Conservation (phyloP, 139 green algal genomes). For the Chlorella sp. region DNA sequence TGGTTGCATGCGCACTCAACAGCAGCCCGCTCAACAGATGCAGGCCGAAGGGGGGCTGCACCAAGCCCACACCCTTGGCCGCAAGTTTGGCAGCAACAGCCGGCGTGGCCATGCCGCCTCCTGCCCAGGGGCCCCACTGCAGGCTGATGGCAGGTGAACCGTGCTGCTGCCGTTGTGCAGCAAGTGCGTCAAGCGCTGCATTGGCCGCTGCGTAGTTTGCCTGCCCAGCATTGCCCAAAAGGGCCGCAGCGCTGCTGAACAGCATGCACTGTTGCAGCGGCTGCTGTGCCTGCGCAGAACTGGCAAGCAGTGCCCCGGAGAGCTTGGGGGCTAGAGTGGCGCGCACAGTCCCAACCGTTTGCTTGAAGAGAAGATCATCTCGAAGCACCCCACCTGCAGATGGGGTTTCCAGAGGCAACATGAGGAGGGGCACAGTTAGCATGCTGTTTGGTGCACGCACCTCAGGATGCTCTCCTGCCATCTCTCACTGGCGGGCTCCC, state of each 20-base stretch:
- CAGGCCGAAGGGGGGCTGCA: constrained; percentile 9
- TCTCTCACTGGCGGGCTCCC: background rate
- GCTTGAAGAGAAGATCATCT: constrained; percentile 70
- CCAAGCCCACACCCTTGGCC: constrained; percentile 71
- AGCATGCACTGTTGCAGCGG: constrained; percentile 64
- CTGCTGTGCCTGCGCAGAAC: constrained; percentile 1
- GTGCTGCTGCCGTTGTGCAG: background rate
- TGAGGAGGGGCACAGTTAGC: no score
- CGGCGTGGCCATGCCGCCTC: constrained; percentile 82
- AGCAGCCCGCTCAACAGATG: constrained; percentile 59
- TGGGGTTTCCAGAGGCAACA: constrained; percentile 28
- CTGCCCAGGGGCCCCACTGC: constrained; percentile 91
- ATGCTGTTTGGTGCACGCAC: constrained; percentile 15
- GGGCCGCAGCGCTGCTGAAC: constrained; percentile 78
- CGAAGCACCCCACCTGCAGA: constrained; percentile 77
- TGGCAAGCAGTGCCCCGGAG: background rate
- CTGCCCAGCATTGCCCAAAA: constrained; percentile 86
- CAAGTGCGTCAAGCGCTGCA: constrained; percentile 63
- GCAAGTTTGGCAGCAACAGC: constrained; percentile 59
- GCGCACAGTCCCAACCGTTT: constrained; percentile 47
- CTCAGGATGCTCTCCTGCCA: background rate
- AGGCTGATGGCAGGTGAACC: constrained; percentile 27
- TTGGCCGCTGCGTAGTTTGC: constrained; percentile 86
- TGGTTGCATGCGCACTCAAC: background rate
- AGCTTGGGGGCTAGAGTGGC: constrained; percentile 62